A percentile compares a stretch with the other conserved stretches of the same genome.
Evolutionary conservation across 331 rosid species (phyloP).

Genomic region (Quercus tomentella): DNA sequence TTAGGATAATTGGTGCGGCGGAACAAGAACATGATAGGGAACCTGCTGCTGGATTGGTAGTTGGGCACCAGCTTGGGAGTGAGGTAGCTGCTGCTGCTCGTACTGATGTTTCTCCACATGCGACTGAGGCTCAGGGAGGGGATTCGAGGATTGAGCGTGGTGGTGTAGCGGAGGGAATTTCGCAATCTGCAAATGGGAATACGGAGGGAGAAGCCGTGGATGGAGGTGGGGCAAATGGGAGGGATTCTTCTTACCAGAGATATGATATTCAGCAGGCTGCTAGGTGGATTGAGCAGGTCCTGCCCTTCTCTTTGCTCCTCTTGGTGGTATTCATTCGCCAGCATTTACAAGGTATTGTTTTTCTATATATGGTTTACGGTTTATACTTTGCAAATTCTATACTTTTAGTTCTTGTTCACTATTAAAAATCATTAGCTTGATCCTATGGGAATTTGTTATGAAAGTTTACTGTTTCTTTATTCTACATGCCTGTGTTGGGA

Average conservation of each 20-base stretch:
- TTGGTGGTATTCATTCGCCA: constrained; percentile 95
- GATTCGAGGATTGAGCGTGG: constrained; percentile 36
- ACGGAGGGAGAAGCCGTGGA: constrained; percentile 45
- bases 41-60: constrained; percentile 11
- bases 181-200: constrained; percentile 28
- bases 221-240: constrained; percentile 53
- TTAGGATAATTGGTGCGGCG: constrained; percentile 72
- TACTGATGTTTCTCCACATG: constrained; percentile 31
- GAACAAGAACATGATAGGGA: constrained; percentile 63
- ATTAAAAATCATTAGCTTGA: background rate
- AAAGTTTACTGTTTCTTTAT: background rate
- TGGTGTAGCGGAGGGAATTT: constrained; percentile 43
- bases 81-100: background rate
- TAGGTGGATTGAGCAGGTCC: constrained; percentile 89
- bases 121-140: constrained; percentile 21
- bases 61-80: no score
- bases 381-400: background rate
- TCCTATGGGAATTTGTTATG: background rate
- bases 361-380: background rate
- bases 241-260: constrained; percentile 95
- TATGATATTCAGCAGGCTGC: constrained; percentile 98
- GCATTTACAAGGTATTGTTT: constrained; percentile 80
- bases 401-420: background rate
- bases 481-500: background rate
- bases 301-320: constrained; percentile 90